Evolutionary conservation across 441 rosid species (phyloP), one percentile per base, ranked within the genome.

Genomic region (Dalechampia spathulata): DNA sequence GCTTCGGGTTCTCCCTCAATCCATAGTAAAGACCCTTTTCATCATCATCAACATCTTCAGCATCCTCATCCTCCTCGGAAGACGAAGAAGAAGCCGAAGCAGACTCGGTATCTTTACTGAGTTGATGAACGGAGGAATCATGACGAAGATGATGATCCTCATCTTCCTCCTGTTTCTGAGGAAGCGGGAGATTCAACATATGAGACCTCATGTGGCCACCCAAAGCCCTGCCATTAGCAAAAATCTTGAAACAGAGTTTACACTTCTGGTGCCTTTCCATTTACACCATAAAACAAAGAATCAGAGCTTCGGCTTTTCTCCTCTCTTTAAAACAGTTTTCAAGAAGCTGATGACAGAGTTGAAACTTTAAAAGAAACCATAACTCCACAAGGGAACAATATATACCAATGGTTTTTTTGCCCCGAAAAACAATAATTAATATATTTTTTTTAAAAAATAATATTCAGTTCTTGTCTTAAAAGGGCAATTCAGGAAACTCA

Each of bases 191-290:
- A 70, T 62, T 78, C 67, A 79, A 60, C 74, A 79, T 64, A 69
- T 87, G 92, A 64, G 98, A 87, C 78, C 88, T 81, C 93, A 91
- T 84, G 69, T 88, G 96, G 22, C 93, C 90, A 7, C 91, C 90
- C 28, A 88, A 71, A 59, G 96, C 84, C 56, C 89, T 83, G 48
- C 89, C 96, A 66, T 84, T 81, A 30, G 57, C 60, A 63, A 88
- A 91, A 52, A 63, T 73, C 75, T 77, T 88, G 28, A 67, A 72
- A 63, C 98, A 91, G 8, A 87, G 61, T 64, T 65, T 81, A 57
- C 95, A 88, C 72, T 57, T 80, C 66, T n/a, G n/a, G n/a, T 87
- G 79, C 49, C 66, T 81, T 75, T 89, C 93, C 96, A 83, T 88
- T 39, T 52, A 46, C 50, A 19, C 34, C 8, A 3, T 12, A 39